These are phyloP conservation scores for Punica granatum DNA, from an alignment of 345 rosid species.

Conservation along the genomic window DNA sequence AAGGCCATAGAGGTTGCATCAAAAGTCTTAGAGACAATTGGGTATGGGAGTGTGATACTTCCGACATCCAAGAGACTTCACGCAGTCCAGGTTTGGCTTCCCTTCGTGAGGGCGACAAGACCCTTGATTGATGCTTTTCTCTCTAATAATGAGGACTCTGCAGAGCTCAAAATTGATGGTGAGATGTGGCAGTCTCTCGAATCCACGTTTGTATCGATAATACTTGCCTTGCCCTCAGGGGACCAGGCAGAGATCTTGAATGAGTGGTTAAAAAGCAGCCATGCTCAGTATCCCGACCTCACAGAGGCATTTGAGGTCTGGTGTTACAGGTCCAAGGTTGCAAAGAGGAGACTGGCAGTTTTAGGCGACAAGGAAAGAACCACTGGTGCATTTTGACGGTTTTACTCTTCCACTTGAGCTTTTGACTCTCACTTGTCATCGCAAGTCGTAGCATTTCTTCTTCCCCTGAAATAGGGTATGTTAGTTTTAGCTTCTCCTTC, in stretches of 20 bases:
- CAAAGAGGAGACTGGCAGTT: conserved; percentile 56
- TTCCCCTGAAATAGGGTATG: background rate
- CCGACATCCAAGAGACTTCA: conserved; percentile 58
- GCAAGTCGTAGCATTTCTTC: background rate
- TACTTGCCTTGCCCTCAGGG: conserved; percentile 70
- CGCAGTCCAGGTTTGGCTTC: conserved; percentile 79
- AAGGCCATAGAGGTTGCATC: conserved; percentile 60
- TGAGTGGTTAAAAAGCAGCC: conserved; percentile 61
- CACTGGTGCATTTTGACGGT: conserved; percentile 5
- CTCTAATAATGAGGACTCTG: conserved; percentile 21
- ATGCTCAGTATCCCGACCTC: conserved; percentile 64
- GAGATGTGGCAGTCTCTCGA: conserved; percentile 84
- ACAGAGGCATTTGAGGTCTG: conserved; percentile 87
- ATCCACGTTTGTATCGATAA: conserved; percentile 58
- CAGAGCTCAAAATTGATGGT: conserved; percentile 39
- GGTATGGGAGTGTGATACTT: conserved; percentile 63
- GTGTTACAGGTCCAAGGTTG: conserved; percentile 80
- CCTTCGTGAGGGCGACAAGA: conserved; percentile 60
- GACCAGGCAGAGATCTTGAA: conserved; percentile 78
- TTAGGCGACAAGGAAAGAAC: conserved; percentile 12
- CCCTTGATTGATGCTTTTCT: conserved; percentile 44
- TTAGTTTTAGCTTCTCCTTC: background rate
- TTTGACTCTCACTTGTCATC: background rate
- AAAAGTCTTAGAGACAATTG: conserved; percentile 74
- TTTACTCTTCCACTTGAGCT: background rate